Percentiles rank a stretch among this genome's conserved stretches.
These are phyloP conservation scores for Hanseniaspora hatyaiensis DNA, from an alignment of 805 yeast species.

Conservation along the genomic window DNA sequence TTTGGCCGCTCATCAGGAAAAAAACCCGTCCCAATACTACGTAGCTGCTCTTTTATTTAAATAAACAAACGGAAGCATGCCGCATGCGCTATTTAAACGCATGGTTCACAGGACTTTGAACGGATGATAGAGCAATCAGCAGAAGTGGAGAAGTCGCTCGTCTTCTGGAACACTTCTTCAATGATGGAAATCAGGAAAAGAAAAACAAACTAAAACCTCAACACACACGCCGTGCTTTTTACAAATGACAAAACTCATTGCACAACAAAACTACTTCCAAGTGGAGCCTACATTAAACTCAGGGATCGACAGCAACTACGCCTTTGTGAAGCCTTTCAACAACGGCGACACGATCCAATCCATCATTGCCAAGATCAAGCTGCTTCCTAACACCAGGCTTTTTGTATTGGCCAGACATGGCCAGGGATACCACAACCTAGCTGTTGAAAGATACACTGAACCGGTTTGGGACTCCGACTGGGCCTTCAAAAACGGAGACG, in stretches of 20 bases:
- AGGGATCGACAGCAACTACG: conserved; percentile 6
- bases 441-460: conserved; percentile 43
- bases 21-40: too few species aligned
- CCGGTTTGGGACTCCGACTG: conserved; percentile 49
- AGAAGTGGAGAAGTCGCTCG: too few species aligned
- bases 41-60: too few species aligned
- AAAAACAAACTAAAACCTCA: too few species aligned
- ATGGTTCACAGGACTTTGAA: too few species aligned
- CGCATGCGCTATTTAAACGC: too few species aligned
- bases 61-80: too few species aligned
- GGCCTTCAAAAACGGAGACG: conserved; percentile 43
- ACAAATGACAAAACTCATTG: background rate
- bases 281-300: conserved; percentile 12
- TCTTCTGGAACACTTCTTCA: too few species aligned
- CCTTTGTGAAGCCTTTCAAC: conserved; percentile 11
- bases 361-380: background rate
- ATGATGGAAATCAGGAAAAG: too few species aligned
- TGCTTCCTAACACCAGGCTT: conserved; percentile 29
- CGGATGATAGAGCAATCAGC: too few species aligned
- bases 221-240: too few species aligned
- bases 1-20: too few species aligned
- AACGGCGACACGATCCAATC: background rate
- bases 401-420: conserved; percentile 55
- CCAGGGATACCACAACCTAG: conserved; percentile 54
- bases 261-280: conserved; percentile 11